Base-by-base conservation (phyloP, 1,284 basidiomycete species). In the Agroathelia rolfsii region DNA sequence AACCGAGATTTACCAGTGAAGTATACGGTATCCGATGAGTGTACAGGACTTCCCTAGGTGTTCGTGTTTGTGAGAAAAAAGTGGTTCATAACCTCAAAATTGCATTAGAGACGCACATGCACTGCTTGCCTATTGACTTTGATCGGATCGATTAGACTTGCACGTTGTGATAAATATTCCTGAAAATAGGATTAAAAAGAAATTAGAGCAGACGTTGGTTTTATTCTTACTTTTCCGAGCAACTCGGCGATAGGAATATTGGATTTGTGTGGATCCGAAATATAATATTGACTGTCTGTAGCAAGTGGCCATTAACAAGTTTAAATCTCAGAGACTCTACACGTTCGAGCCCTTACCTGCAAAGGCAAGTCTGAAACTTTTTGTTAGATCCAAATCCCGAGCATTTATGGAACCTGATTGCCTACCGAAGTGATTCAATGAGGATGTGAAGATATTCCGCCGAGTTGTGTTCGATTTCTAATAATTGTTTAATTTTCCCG, bases 11-110 rank as follows among this genome's bases (percentile, higher is more conserved):
- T 48, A 79, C 81, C 83, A 13, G 84, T 73, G 49, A 96, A 92
- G 57, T 93, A 96, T 23, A 96, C 89, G 0, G 94, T 97, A 55
- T 98, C 93, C 3, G 82, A 86, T 1, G 81, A 84, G 41, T 79
- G 72, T 14, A 72, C 61, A 0, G 90, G 89, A 39, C 75, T 76
- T 5, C 89, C 89, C 74, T 85, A 36, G n/a, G 38, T 38, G 21
- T 43, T 35, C 12, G 43, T 24, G 25, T 37, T 20, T 35, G 22
- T 15, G 21, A 25, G 27, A 21, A 17, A 8, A 30, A 22, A 29
- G 17, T n/a, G n/a, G 31, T 22, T n/a, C 20, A n/a, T n/a, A n/a
- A n/a, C 22, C 8, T 20, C 22, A 17, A 26, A 24, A 14, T n/a
- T 14, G n/a, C 21, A 26, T 6, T 11, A 8, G 15, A 9, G 3